These are phyloP conservation scores for Buddleja alternifolia DNA, from an alignment of 257 asterid genomes.

Conservation along the genomic window DNA sequence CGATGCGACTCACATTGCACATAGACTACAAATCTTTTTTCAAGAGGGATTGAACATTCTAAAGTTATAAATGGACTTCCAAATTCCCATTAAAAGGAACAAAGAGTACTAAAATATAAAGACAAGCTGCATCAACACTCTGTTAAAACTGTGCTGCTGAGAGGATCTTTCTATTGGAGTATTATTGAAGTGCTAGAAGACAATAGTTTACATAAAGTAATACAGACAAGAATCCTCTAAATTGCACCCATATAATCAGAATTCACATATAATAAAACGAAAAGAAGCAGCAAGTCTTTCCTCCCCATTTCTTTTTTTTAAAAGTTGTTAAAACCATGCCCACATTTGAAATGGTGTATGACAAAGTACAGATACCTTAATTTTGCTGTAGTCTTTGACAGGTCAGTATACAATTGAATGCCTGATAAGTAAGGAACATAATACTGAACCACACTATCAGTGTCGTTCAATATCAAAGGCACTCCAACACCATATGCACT, in stretches of 20 bases:
- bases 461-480: constrained; percentile 76
- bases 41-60: neutral
- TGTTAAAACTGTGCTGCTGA: neutral
- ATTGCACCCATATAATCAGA: too few species aligned
- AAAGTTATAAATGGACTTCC: neutral
- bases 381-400: constrained; percentile 62
- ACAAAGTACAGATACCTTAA: constrained; percentile 54
- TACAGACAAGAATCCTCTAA: neutral
- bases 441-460: constrained; percentile 81
- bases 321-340: neutral
- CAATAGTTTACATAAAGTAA: neutral
- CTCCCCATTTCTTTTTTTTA: neutral
- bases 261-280: too few species aligned
- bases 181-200: neutral
- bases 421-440: constrained; percentile 95
- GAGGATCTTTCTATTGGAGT: neutral
- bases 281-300: constrained; percentile 8
- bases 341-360: constrained; percentile 5
- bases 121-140: neutral
- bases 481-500: constrained; percentile 98
- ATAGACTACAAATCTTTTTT: neutral
- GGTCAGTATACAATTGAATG: constrained; percentile 80
- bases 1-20: neutral
- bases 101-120: neutral
- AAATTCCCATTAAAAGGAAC: neutral